phyloP scores from a whole-genome alignment of 331 rosid species.

The Saraca asoca region DNA sequence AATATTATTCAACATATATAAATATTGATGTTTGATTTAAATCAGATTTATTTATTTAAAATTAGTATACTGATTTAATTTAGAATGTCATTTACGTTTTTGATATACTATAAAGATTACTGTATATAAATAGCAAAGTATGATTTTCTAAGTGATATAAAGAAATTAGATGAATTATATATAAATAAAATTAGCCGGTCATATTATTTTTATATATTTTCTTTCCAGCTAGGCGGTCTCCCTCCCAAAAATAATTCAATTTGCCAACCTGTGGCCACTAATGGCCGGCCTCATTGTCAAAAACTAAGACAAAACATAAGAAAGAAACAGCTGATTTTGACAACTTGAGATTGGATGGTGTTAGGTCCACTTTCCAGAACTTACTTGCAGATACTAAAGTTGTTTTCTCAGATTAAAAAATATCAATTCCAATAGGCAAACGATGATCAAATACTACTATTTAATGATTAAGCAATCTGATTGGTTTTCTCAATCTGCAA shows the following conservation, averaged over 20 bases:
- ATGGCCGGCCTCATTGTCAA: slow-evolving; percentile 31
- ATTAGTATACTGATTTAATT: too few relatives aligned
- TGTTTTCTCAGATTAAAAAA: not conserved
- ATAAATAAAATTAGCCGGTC: slow-evolving; percentile 31
- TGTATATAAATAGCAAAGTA: too few relatives aligned
- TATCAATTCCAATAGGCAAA: slow-evolving; percentile 28
- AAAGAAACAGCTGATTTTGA: slow-evolving; percentile 25
- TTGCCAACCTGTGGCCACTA: slow-evolving; percentile 41
- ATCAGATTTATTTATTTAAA: too few relatives aligned
- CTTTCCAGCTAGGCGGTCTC: not conserved
- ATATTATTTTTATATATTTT: not conserved
- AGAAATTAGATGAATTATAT: not conserved
- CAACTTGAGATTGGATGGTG: slow-evolving; percentile 37
- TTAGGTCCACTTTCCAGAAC: slow-evolving; percentile 32
- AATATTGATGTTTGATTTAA: too few relatives aligned
- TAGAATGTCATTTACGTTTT: too few relatives aligned
- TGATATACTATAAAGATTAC: too few relatives aligned
- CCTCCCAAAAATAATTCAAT: slow-evolving; percentile 29
- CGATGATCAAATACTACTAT: slow-evolving; percentile 9
- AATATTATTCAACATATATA: too few relatives aligned
- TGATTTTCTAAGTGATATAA: not conserved
- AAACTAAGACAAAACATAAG: not conserved
- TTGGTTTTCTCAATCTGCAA: slow-evolving; percentile 11
- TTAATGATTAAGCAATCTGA: slow-evolving; percentile 19
- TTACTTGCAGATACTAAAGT: slow-evolving; percentile 5